Conservation (phyloP, 1,139 yeast species). For the Diutina pseudorugosa region DNA sequence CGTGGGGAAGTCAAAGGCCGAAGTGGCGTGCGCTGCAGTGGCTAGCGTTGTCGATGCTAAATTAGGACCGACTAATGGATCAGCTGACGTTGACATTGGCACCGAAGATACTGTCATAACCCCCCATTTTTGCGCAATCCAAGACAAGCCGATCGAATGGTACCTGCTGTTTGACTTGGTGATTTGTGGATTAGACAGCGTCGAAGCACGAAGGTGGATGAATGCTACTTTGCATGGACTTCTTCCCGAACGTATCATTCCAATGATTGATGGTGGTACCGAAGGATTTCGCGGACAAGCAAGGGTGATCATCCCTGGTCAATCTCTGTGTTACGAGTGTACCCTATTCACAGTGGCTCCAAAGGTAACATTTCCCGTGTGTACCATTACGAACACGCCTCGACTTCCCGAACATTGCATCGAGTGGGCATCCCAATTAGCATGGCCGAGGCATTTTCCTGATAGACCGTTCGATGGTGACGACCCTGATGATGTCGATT, state of each 20-base stretch:
- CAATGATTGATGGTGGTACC: slow-evolving; percentile 90
- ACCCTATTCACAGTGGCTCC: slow-evolving; percentile 67
- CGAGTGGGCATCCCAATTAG: slow-evolving; percentile 77
- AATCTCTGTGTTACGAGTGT: slow-evolving; percentile 89
- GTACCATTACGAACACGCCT: slow-evolving; percentile 93
- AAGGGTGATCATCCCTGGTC: slow-evolving; percentile 73
- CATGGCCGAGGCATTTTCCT: slow-evolving; percentile 52
- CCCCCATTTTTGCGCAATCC: slow-evolving; percentile 56
- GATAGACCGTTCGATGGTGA: slow-evolving; percentile 53
- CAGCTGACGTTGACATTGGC: background rate
- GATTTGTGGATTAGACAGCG: slow-evolving; percentile 80
- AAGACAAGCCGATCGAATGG: slow-evolving; percentile 54
- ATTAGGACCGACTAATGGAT: background rate
- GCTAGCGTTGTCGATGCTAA: slow-evolving; percentile 24
- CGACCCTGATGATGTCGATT: slow-evolving; percentile 50
- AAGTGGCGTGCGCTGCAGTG: slow-evolving; percentile 60
- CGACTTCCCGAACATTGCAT: slow-evolving; percentile 89
- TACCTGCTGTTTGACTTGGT: slow-evolving; percentile 62
- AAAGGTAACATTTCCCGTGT: slow-evolving; percentile 70
- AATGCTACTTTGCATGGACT: slow-evolving; percentile 60
- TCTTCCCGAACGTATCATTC: slow-evolving; percentile 46
- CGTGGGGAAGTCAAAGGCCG: slow-evolving; percentile 74
- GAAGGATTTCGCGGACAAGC: slow-evolving; percentile 93
- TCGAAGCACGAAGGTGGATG: slow-evolving; percentile 88
- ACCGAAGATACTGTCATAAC: slow-evolving; percentile 20